Evolutionary conservation across 805 yeast species (phyloP), one percentile per base, ranked within the genome.

Genomic region (Saturnispora quitensis): DNA sequence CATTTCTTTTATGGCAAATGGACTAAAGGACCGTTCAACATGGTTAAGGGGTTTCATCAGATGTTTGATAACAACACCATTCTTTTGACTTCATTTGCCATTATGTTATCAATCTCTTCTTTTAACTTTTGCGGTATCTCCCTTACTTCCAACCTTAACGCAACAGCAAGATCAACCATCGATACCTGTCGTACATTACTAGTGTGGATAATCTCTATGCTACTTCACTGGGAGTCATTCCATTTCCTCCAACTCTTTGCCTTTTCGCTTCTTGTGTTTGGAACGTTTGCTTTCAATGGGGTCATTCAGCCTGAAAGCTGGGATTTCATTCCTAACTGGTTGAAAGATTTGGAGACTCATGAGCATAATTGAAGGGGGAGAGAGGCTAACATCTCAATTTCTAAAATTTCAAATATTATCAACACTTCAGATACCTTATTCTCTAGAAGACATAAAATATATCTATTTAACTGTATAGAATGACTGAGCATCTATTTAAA

Each of bases 81-180:
- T n/a, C 54, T 83, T 17, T 53, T 69, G 3, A 71, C 84, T 7
- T 81, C 89, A 2, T 20, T 84, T 2, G 68, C 76, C 43, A 84
- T 85, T 55, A 84, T 86, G 91, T 47, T 82, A 2, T 82, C 86
- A 8, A 86, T 86, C 55, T 79, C 89, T 2, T 59, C 75, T 5
- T 86, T 86, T 74, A 86, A 86, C 65, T 82, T 74, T 64, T 81
- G 81, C 59, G 95, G 95, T 2, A 75, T 85, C 40, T 74, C 87
- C 8, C 68, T 86, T 38, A 86, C 95, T 2, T 73, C 77, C 47
- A 67, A 68, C 45, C 62, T 86, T 46, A 81, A 85, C 49, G 93
- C 95, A 34, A 86, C 95, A 1, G 75, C 90, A 2, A 73, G 93
- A 61, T 81, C 89, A 22, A 86, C 93, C 2, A 77, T 86, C 48